Evolutionary conservation across 2,329 filamentous ascomycete genomes (phyloP).

Genomic region (Fusarium siculi): DNA sequence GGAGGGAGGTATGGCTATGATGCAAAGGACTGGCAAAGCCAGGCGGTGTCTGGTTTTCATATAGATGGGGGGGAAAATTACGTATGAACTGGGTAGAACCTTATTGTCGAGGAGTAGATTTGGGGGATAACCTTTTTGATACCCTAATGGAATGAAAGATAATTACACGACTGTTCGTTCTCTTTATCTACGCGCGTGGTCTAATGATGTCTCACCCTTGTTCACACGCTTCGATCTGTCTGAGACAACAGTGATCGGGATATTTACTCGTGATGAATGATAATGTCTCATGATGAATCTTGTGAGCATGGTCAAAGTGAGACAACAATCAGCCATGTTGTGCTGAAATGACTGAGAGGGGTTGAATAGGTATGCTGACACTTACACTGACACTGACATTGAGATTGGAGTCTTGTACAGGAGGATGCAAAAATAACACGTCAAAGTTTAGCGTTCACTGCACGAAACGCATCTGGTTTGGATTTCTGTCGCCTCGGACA

Average conservation of each 20-base stretch:
- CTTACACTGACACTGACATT: background rate
- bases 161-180: constrained; percentile 14
- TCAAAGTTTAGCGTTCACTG: too few species aligned
- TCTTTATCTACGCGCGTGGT: background rate
- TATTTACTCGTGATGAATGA: background rate
- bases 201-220: background rate
- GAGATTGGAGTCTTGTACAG: background rate
- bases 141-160: constrained; percentile 43
- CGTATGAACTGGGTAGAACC: constrained; percentile 42
- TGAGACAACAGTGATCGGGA: constrained; percentile 3
- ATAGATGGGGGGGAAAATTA: constrained; percentile 37
- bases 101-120: constrained; percentile 35
- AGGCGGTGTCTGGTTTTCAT: constrained; percentile 34
- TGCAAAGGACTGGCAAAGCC: constrained; percentile 21
- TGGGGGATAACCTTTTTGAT: constrained; percentile 35
- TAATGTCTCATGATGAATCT: background rate
- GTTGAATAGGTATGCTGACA: background rate
- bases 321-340: background rate
- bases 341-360: background rate
- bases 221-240: background rate
- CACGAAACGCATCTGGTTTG: background rate
- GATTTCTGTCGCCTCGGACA: background rate
- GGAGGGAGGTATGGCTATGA: constrained; percentile 12
- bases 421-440: background rate
- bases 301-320: background rate